Percentiles rank a stretch among this genome's conserved stretches.
These are phyloP conservation scores for Canavalia ensiformis DNA, from an alignment of 306 rosid species.

Conservation along the genomic window DNA sequence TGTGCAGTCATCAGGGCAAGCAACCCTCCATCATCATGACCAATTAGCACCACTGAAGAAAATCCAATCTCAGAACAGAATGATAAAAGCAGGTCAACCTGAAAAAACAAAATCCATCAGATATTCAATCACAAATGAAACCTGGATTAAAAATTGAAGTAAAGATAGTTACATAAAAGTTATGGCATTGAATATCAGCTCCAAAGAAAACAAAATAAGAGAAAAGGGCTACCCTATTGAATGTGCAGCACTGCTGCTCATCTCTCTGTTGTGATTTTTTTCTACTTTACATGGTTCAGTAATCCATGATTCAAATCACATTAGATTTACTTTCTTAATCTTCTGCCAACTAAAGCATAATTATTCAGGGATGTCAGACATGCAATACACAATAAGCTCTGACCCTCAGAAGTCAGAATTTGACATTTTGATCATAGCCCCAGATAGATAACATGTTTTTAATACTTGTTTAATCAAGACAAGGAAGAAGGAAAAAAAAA, in stretches of 20 bases:
- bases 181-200: background rate
- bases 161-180: background rate
- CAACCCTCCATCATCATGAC: conserved; percentile 95
- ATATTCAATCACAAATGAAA: conserved; percentile 19
- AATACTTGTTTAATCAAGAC: conserved; percentile 3
- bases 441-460: background rate
- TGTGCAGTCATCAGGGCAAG: conserved; percentile 85
- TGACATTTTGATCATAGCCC: conserved; percentile 17
- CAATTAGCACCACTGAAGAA: conserved; percentile 61
- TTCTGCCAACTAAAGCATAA: background rate
- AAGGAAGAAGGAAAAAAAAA: conserved; percentile 12
- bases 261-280: background rate
- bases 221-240: conserved; percentile 12
- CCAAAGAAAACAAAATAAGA: background rate
- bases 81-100: conserved; percentile 53
- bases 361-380: background rate
- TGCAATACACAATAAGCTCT: conserved; percentile 1
- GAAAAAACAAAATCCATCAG: conserved; percentile 2
- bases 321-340: conserved; percentile 26
- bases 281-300: background rate
- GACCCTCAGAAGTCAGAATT: conserved; percentile 14
- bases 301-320: conserved; percentile 15
- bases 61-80: conserved; percentile 53
- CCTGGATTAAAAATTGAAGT: background rate
- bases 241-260: background rate